Percentiles rank a stretch among this genome's conserved stretches.
Evolutionary conservation across 192 early-diverging fungal genomes (phyloP).

Genomic region (Pilaira anomala): DNA sequence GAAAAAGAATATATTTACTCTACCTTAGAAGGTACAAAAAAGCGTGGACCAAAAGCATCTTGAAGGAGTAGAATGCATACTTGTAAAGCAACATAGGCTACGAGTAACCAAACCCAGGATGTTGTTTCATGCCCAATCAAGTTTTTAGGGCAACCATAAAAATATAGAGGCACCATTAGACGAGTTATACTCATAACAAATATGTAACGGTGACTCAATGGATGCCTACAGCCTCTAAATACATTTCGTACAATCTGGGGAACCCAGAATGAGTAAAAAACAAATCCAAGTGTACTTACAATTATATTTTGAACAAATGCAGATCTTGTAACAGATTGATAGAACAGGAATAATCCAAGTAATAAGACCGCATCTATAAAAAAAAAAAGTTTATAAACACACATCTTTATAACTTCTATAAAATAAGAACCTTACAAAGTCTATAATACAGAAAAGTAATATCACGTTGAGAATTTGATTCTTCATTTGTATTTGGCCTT

Average conservation of each 20-base stretch:
- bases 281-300: conserved; percentile 41
- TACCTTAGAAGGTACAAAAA: conserved; percentile 68
- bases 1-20: neutral
- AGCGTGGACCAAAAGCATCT: conserved; percentile 64
- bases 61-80: conserved; percentile 58
- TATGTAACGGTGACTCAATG: conserved; percentile 55
- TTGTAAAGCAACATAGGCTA: conserved; percentile 58
- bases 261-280: conserved; percentile 71
- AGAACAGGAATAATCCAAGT: conserved; percentile 59
- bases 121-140: conserved; percentile 50
- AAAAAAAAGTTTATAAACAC: no score
- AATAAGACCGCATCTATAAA: conserved; percentile 55
- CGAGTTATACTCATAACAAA: conserved; percentile 55
- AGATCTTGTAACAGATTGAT: conserved; percentile 51
- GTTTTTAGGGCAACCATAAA: conserved; percentile 58
- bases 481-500: conserved; percentile 5
- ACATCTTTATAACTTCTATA: no score
- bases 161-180: conserved; percentile 59
- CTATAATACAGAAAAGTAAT: conserved; percentile 52
- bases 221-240: conserved; percentile 56
- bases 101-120: conserved; percentile 50
- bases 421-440: conserved; percentile 52
- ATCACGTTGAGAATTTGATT: conserved; percentile 38
- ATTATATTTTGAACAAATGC: conserved; percentile 45
- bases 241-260: conserved; percentile 78